Evolutionary conservation across 805 yeast species (phyloP).

Genomic region (Wickerhamomyces chambardii): DNA sequence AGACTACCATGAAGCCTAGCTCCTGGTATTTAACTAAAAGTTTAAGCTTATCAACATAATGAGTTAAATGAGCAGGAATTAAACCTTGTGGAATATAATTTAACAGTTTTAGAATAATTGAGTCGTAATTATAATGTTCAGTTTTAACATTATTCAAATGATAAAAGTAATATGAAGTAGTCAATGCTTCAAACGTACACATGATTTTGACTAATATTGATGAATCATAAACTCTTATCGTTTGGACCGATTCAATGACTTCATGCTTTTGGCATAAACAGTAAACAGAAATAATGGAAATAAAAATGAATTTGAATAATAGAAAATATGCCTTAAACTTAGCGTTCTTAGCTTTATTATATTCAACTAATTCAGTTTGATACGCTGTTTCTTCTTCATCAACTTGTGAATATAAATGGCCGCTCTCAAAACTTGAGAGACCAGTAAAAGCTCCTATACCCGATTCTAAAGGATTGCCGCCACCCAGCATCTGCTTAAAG

Average conservation of each 20-base stretch:
- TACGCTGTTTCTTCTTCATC: slow-evolving; percentile 2
- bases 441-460: too few relatives aligned
- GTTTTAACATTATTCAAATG: slow-evolving; percentile 2
- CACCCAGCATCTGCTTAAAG: background rate
- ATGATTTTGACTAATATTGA: slow-evolving; percentile 9
- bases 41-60: slow-evolving; percentile 9
- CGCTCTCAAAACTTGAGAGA: background rate
- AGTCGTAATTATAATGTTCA: slow-evolving; percentile 15
- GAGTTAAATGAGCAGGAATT: background rate
- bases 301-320: slow-evolving; percentile 6
- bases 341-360: slow-evolving; percentile 12
- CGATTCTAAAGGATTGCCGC: too few relatives aligned
- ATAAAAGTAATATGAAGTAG: slow-evolving; percentile 10
- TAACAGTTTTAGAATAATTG: slow-evolving; percentile 7
- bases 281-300: background rate
- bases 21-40: slow-evolving; percentile 16
- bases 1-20: slow-evolving; percentile 11
- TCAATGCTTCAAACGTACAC: slow-evolving; percentile 10
- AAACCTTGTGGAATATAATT: slow-evolving; percentile 10
- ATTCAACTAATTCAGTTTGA: slow-evolving; percentile 4
- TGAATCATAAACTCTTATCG: slow-evolving; percentile 6
- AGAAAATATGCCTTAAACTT: slow-evolving; percentile 14
- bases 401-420: background rate
- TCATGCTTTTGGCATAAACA: background rate
- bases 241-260: background rate